phyloP scores from a whole-genome alignment of 768 basidiomycete species.

The Boletus rufocinnamomeus region DNA sequence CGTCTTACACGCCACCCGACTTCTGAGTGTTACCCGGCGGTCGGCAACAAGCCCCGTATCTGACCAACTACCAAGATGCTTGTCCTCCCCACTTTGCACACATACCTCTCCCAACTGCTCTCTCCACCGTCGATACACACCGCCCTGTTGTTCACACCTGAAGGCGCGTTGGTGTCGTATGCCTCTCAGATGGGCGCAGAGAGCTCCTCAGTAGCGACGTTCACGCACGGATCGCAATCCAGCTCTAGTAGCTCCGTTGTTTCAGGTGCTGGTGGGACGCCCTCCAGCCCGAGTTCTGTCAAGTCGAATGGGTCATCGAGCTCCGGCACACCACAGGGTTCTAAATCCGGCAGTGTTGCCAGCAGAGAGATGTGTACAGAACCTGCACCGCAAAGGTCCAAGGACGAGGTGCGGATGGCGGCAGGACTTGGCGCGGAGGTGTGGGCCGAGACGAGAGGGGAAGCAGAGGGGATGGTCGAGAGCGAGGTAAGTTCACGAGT shows the following conservation, averaged over 20 bases:
- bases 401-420: slow-evolving; percentile 73
- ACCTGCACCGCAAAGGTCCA: slow-evolving; percentile 41
- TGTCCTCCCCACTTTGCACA: slow-evolving; percentile 66
- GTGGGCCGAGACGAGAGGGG: slow-evolving; percentile 73
- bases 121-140: slow-evolving; percentile 65
- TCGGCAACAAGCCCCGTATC: not conserved
- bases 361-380: slow-evolving; percentile 8
- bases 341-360: slow-evolving; percentile 15
- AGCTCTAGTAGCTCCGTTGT: slow-evolving; percentile 8
- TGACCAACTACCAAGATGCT: slow-evolving; percentile 49
- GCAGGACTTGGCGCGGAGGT: slow-evolving; percentile 74
- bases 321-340: slow-evolving; percentile 11
- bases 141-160: slow-evolving; percentile 66
- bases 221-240: slow-evolving; percentile 7
- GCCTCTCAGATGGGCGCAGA: slow-evolving; percentile 47
- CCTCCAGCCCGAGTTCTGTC: slow-evolving; percentile 17
- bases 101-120: slow-evolving; percentile 62
- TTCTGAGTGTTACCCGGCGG: not conserved
- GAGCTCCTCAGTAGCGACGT: not conserved
- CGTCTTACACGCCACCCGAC: slow-evolving; percentile 1
- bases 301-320: slow-evolving; percentile 12
- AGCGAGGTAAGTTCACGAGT: slow-evolving; percentile 57
- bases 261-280: slow-evolving; percentile 1
- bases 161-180: slow-evolving; percentile 73
- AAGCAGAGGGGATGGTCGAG: slow-evolving; percentile 62